These are phyloP conservation scores for Aspergillus sp. DNA, from an alignment of 2,329 filamentous ascomycete genomes.

Conservation along the genomic window DNA sequence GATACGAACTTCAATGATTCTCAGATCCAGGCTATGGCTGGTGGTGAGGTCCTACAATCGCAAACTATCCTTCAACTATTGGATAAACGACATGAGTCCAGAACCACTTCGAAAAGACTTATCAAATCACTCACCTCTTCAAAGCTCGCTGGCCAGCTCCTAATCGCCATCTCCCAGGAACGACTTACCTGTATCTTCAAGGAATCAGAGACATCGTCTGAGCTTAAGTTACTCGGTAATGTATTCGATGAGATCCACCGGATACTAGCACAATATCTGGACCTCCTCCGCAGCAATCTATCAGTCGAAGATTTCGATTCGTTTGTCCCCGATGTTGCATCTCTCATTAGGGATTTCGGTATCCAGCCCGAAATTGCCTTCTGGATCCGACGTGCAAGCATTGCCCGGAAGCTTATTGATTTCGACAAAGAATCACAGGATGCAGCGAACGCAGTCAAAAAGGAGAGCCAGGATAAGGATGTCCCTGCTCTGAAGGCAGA, in stretches of 20 bases:
- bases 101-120: constrained; percentile 73
- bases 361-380: constrained; percentile 81
- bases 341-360: constrained; percentile 74
- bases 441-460: constrained; percentile 19
- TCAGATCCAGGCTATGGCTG: constrained; percentile 84
- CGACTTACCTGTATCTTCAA: constrained; percentile 82
- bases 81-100: constrained; percentile 77
- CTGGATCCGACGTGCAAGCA: constrained; percentile 72
- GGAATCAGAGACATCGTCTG: constrained; percentile 64
- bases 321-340: constrained; percentile 71
- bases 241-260: constrained; percentile 88
- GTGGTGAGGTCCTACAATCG: constrained; percentile 74
- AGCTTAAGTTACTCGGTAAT: constrained; percentile 85
- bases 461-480: constrained; percentile 27
- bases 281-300: constrained; percentile 80
- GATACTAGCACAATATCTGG: constrained; percentile 82
- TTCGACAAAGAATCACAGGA: constrained; percentile 36
- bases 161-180: constrained; percentile 90
- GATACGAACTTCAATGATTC: constrained; percentile 84
- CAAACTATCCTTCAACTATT: constrained; percentile 78
- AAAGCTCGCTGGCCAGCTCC: constrained; percentile 73
- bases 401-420: constrained; percentile 63
- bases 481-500: constrained; percentile 16
- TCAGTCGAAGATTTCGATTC: constrained; percentile 73
- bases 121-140: constrained; percentile 77